Conservation (phyloP, 2,329 filamentous ascomycete species). For the Teratosphaeria nubilosa region DNA sequence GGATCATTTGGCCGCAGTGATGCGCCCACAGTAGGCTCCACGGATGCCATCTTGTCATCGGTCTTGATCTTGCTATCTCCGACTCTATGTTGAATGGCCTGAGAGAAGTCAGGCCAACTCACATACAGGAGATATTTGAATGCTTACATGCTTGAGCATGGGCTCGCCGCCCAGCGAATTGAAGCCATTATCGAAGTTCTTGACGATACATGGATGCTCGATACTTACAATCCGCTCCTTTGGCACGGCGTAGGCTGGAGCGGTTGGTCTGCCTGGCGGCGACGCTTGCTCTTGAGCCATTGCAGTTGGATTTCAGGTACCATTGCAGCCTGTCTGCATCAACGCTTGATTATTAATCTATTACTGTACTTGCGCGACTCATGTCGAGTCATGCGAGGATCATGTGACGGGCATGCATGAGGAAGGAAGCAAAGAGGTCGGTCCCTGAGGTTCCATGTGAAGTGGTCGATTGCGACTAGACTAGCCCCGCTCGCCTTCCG, state of each 20-base stretch:
- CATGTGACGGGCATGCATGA: background rate
- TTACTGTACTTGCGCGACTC: too few relatives aligned
- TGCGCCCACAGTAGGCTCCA: conserved; percentile 48
- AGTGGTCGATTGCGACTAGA: background rate
- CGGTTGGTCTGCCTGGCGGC: background rate
- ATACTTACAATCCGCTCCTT: conserved; percentile 46
- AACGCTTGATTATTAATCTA: too few relatives aligned
- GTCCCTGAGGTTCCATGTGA: background rate
- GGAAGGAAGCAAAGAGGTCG: background rate
- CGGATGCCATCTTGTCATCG: conserved; percentile 11
- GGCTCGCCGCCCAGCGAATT: conserved; percentile 50
- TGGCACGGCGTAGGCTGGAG: conserved; percentile 43
- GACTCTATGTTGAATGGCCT: conserved; percentile 24
- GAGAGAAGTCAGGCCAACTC: background rate
- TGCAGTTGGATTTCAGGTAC: background rate
- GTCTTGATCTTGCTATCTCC: conserved; percentile 19
- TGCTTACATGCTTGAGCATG: conserved; percentile 43
- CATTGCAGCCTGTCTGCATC: background rate
- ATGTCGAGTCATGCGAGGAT: background rate
- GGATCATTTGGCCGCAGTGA: conserved; percentile 72
- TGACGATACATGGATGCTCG: conserved; percentile 58
- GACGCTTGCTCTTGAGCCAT: background rate
- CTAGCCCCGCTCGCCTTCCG: background rate
- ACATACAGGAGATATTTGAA: background rate
- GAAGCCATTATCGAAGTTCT: conserved; percentile 54